phyloP scores from a whole-genome alignment of 306 rosid genomes.

The Quercus glauca region DNA sequence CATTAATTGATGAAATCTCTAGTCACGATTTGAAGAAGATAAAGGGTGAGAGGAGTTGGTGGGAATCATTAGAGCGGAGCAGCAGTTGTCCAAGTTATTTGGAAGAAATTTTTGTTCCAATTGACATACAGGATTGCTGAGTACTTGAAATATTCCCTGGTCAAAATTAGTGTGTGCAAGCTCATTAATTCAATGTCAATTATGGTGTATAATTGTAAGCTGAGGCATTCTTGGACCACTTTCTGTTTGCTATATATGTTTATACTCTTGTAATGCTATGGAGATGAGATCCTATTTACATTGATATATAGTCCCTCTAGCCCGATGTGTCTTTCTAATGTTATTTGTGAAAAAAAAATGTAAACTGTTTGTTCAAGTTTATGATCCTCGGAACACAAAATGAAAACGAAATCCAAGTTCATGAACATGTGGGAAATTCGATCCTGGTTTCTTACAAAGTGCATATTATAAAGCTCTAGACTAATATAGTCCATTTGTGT shows the following conservation, averaged over 20 bases:
- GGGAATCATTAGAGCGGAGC: slow-evolving; percentile 6
- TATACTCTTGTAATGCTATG: background rate
- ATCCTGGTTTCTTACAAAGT: no score
- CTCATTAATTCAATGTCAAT: no score
- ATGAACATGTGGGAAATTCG: no score
- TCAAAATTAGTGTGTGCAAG: background rate
- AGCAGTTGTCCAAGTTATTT: background rate
- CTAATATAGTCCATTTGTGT: no score
- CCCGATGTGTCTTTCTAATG: no score
- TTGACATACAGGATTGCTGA: background rate
- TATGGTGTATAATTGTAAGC: background rate
- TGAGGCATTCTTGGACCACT: background rate
- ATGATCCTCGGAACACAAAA: no score
- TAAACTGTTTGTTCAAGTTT: no score
- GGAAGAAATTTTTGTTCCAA: background rate
- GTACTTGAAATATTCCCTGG: background rate
- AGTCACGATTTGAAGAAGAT: background rate
- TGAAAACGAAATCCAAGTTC: no score
- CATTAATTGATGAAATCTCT: background rate
- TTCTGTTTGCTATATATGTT: background rate
- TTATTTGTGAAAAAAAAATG: no score
- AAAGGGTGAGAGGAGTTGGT: slow-evolving; percentile 20
- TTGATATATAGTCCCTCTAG: no score
- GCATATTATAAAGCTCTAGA: no score
- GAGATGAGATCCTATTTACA: no score